These are phyloP conservation scores for Cucurbita pepo DNA, from an alignment of 306 rosid genomes.

Conservation along the genomic window DNA sequence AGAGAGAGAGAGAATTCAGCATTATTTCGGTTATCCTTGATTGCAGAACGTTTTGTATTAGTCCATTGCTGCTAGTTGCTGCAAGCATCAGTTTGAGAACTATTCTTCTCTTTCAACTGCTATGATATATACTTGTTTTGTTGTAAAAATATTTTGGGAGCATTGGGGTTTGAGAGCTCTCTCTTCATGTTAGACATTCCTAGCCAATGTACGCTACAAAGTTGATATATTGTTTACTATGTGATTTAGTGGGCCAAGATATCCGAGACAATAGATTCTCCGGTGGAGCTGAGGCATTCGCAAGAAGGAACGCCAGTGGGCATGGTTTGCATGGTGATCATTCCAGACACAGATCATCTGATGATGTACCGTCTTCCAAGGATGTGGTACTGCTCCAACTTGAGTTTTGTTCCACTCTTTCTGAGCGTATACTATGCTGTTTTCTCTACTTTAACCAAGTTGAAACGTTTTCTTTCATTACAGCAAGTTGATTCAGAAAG, in stretches of 20 bases:
- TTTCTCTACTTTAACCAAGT: not conserved
- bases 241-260: conserved; percentile 46
- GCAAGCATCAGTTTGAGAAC: not conserved
- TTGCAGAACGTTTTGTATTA: not conserved
- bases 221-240: not conserved
- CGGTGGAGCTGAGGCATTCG: conserved; percentile 81
- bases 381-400: conserved; percentile 35
- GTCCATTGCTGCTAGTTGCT: not conserved
- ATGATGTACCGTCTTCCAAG: conserved; percentile 64
- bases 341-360: conserved; percentile 61
- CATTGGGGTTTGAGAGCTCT: not conserved
- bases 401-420: not conserved
- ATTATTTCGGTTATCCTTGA: not conserved
- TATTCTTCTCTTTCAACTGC: not conserved
- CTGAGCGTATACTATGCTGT: not conserved
- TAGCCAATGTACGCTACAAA: not conserved
- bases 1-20: not conserved
- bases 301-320: conserved; percentile 66
- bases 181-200: not conserved
- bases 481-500: conserved; percentile 76
- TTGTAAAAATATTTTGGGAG: not conserved
- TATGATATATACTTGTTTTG: not conserved
- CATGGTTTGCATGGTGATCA: conserved; percentile 51
- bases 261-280: conserved; percentile 57
- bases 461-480: not conserved